Conservation (phyloP, 2,329 filamentous ascomycete genomes). For the Leptographium wingfieldii region DNA sequence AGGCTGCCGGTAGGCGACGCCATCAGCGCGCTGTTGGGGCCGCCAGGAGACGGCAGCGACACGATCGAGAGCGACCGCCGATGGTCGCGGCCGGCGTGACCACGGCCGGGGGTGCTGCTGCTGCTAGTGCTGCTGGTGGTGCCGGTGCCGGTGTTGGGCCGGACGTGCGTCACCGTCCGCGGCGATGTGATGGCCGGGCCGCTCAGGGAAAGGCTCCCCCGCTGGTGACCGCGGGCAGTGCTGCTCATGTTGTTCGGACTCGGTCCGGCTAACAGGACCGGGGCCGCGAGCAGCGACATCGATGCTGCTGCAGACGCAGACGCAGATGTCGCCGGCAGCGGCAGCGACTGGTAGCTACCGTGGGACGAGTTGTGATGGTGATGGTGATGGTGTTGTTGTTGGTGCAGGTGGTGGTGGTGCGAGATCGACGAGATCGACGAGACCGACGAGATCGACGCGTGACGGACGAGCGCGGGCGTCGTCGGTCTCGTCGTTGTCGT, state of each 20-base stretch:
- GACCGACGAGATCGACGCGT: too few relatives aligned
- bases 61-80: conserved; percentile 72
- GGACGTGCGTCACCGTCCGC: neutral
- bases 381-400: too few relatives aligned
- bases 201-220: conserved; percentile 12
- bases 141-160: too few relatives aligned
- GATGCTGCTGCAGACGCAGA: too few relatives aligned
- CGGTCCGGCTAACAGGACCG: neutral
- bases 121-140: neutral
- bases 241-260: too few relatives aligned
- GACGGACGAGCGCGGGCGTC: too few relatives aligned
- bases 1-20: conserved; percentile 19
- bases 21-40: conserved; percentile 22
- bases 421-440: too few relatives aligned
- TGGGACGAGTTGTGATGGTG: too few relatives aligned
- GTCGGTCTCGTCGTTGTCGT: neutral
- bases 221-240: conserved; percentile 8
- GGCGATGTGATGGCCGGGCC: conserved; percentile 4
- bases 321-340: too few relatives aligned
- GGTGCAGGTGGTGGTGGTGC: too few relatives aligned
- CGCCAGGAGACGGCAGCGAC: conserved; percentile 49
- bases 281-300: too few relatives aligned
- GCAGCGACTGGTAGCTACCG: too few relatives aligned
- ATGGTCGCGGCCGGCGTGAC: conserved; percentile 26
- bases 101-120: neutral